Evolutionary conservation across 129 eudicot species (phyloP), one percentile per base, ranked within the genome.

Genomic region (Ambrosia artemisiifolia): DNA sequence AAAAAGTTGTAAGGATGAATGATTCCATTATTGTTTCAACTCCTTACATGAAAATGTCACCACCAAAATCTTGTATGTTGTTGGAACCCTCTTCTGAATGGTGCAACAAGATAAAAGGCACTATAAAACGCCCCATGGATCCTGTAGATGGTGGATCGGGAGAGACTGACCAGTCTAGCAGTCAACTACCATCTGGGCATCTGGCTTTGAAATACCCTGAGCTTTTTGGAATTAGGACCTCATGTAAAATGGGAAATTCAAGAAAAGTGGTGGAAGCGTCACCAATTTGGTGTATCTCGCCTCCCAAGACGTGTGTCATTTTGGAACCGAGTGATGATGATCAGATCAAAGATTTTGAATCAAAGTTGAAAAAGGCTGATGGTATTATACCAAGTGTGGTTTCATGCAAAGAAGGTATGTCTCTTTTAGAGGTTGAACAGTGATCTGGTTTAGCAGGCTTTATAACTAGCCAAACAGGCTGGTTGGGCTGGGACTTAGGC

Each of bases 251-350:
- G 43, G 76, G 72, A 56, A 85, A 78, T 79, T 76, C 71, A 49
- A 85, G 57, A 83, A 87, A 71, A 72, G 79, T 28, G 20, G 74
- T 77, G 24, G 96, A 94, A 69, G 89, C 83, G 78, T 90, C 89
- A 38, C 97, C 99, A 7, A 65, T 83, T 53, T 94, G 96, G 97
- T 66, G 72, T 30, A 73, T 83, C 63, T 90, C 99, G 33, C 99
- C 99, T 44, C 99, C 97, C 13, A 94, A 94, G 83, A 82, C 87
- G 28, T 94, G 99, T 71, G 74, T 78, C 62, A 28, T 94, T 46
- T 76, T 94, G 89, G 99, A 94, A 83, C 99, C 86, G 19, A 70
- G 86, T 5, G 83, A 84, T 69, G 87, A 88, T 67, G 49, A 60
- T 32, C 65, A 79, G 51, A 34, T 13, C 67, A 69, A 78, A 16